Conservation (phyloP, 331 rosid genomes). For the Malus hybrid region DNA sequence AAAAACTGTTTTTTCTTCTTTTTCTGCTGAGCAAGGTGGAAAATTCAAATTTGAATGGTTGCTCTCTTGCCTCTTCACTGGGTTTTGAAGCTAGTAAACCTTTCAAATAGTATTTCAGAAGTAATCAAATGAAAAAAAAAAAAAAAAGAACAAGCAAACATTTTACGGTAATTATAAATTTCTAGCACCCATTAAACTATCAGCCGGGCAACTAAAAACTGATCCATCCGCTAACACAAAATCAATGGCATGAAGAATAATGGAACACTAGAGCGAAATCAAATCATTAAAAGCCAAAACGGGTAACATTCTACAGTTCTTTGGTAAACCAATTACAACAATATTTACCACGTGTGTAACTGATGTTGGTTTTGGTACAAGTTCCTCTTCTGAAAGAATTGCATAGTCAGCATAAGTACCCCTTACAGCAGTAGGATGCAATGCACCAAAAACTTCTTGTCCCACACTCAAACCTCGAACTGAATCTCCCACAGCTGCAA, state of each 20-base stretch:
- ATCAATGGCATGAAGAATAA: not conserved
- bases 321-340: conserved; percentile 3
- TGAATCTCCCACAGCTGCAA: conserved; percentile 67
- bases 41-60: not conserved
- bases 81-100: not conserved
- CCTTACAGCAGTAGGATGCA: conserved; percentile 96
- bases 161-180: not conserved
- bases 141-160: not conserved
- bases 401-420: conserved; percentile 96
- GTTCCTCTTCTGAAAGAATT: conserved; percentile 71
- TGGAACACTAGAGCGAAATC: not conserved
- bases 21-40: not conserved
- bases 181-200: no score
- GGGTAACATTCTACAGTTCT: not conserved
- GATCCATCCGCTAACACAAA: not conserved
- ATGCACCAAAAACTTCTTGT: conserved; percentile 88
- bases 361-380: conserved; percentile 60
- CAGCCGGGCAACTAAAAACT: no score
- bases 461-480: conserved; percentile 57
- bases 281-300: not conserved
- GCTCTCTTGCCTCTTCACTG: not conserved
- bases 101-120: not conserved
- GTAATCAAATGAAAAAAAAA: not conserved
- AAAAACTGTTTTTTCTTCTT: not conserved
- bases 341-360: conserved; percentile 78